Percentiles rank a stretch among this genome's conserved stretches.
phyloP scores from a whole-genome alignment of 495 filamentous ascomycete genomes.

The Cryomyces antarcticus region DNA sequence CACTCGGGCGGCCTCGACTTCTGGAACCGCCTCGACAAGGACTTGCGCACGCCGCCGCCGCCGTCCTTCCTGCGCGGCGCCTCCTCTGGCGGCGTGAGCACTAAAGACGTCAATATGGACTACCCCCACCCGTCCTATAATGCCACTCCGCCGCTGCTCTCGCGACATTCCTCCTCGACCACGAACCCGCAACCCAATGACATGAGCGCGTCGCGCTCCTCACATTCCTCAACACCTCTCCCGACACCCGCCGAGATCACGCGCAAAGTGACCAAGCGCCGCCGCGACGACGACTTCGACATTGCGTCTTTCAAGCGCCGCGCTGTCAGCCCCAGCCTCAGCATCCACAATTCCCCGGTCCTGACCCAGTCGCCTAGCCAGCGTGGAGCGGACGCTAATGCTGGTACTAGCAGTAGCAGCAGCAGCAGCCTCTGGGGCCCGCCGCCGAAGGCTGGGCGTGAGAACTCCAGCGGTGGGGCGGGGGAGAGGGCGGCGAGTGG shows the following conservation, averaged over 20 bases:
- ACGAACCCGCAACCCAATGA: conserved; percentile 4
- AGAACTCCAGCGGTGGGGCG: conserved; percentile 30
- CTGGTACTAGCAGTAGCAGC: too few species aligned
- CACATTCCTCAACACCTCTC: conserved; percentile 29
- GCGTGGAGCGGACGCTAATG: conserved; percentile 28
- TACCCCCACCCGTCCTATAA: conserved; percentile 28
- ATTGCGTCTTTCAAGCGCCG: conserved; percentile 76
- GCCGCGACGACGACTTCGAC: conserved; percentile 83
- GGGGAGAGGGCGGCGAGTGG: conserved; percentile 30
- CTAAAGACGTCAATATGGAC: conserved; percentile 63
- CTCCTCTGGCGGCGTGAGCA: conserved; percentile 43
- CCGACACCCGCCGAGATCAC: conserved; percentile 44
- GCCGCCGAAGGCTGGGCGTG: conserved; percentile 33
- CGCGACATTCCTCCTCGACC: conserved; percentile 11
- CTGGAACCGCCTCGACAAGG: conserved; percentile 58
- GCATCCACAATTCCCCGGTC: conserved; percentile 75
- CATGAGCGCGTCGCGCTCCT: conserved; percentile 13
- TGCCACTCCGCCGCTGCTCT: conserved; percentile 1
- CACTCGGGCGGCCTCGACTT: conserved; percentile 55
- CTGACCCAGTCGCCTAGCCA: conserved; percentile 58
- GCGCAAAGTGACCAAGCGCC: conserved; percentile 43
- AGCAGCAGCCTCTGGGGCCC: conserved; percentile 33
- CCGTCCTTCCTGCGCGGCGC: conserved; percentile 33
- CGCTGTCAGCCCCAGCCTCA: conserved; percentile 83
- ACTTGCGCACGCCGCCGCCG: conserved; percentile 43